phyloP scores from a whole-genome alignment of 2,329 filamentous ascomycete species.

The Emericellopsis atlantica region DNA sequence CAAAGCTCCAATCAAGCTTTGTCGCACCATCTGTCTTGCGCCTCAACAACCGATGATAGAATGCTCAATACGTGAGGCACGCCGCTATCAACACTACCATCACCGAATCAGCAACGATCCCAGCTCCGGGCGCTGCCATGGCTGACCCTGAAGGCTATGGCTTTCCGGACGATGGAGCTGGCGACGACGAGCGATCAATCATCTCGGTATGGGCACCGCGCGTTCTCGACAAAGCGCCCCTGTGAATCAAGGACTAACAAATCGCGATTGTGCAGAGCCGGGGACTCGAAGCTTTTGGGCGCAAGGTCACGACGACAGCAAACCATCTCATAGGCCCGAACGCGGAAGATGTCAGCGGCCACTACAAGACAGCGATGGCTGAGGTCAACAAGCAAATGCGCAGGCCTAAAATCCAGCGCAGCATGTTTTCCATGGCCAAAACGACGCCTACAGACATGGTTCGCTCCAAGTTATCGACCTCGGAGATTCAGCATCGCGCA shows the following conservation, averaged over 20 bases:
- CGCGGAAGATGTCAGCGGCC: constrained; percentile 35
- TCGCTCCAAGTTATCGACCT: constrained; percentile 76
- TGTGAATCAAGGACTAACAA: neutral
- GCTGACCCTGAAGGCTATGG: constrained; percentile 29
- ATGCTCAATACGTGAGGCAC: neutral
- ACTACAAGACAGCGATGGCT: constrained; percentile 79
- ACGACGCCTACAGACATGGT: constrained; percentile 91
- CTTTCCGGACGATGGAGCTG: constrained; percentile 30
- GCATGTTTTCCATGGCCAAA: constrained; percentile 81
- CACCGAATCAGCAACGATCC: neutral
- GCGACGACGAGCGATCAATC: constrained; percentile 35
- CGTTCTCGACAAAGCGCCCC: neutral
- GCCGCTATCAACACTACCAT: neutral
- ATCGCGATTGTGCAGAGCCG: constrained; percentile 46
- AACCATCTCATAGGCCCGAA: constrained; percentile 72
- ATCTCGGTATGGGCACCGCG: constrained; percentile 19
- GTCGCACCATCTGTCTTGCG: too few species aligned
- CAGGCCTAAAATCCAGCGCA: constrained; percentile 72
- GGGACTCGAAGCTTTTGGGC: constrained; percentile 81
- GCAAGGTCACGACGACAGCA: constrained; percentile 90
- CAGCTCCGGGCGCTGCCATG: constrained; percentile 16
- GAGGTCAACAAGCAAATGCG: constrained; percentile 84
- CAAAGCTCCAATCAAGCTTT: too few species aligned
- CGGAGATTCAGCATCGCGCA: constrained; percentile 90
- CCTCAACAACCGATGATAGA: too few species aligned